phyloP scores from a whole-genome alignment of 2,329 filamentous ascomycete genomes.

The Sarocladium kiliense region DNA sequence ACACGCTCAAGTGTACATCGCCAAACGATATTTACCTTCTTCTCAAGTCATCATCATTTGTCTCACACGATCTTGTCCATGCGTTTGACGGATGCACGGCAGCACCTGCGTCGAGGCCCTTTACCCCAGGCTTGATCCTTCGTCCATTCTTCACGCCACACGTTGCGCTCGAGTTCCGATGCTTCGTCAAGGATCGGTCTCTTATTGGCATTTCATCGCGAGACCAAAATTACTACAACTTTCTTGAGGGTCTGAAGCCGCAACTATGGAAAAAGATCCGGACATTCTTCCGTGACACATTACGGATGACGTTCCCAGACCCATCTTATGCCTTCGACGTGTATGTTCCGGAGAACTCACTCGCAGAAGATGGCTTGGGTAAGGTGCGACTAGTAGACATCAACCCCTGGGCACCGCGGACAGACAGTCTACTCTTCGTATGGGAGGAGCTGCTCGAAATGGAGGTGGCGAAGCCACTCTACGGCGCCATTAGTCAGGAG shows the following conservation, averaged over 20 bases:
- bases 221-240: slow-evolving; percentile 86
- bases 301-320: slow-evolving; percentile 78
- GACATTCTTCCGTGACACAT: slow-evolving; percentile 69
- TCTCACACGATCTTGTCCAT: slow-evolving; percentile 90
- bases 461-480: slow-evolving; percentile 53
- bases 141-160: slow-evolving; percentile 86
- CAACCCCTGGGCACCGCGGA: slow-evolving; percentile 88
- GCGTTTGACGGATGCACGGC: slow-evolving; percentile 70
- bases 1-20: slow-evolving; percentile 84
- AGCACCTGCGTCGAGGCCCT: slow-evolving; percentile 35
- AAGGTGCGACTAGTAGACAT: slow-evolving; percentile 85
- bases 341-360: slow-evolving; percentile 69
- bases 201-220: slow-evolving; percentile 83
- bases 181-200: slow-evolving; percentile 80
- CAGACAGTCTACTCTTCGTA: slow-evolving; percentile 82
- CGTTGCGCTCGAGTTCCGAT: slow-evolving; percentile 88
- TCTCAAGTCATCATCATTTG: slow-evolving; percentile 89
- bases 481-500: slow-evolving; percentile 35
- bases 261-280: slow-evolving; percentile 64
- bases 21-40: slow-evolving; percentile 92
- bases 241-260: slow-evolving; percentile 60
- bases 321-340: slow-evolving; percentile 85
- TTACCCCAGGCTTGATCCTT: slow-evolving; percentile 76
- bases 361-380: slow-evolving; percentile 55
- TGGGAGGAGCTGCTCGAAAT: slow-evolving; percentile 83